Evolutionary conservation across 805 yeast genomes (phyloP).

Genomic region (Lachancea thermotolerans): DNA sequence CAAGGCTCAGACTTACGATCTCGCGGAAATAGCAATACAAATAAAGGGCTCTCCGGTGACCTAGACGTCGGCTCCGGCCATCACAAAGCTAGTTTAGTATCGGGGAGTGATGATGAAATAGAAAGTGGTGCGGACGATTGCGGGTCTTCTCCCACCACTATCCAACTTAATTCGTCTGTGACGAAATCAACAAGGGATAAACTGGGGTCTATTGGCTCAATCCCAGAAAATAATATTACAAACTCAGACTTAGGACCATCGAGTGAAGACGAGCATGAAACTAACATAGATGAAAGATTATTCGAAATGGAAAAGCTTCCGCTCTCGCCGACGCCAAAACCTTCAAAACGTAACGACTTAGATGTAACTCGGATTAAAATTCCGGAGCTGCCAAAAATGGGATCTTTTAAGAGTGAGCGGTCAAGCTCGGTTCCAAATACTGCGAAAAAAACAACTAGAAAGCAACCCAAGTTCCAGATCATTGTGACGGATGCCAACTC

Average conservation of each 20-base stretch:
- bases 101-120: constrained; percentile 12
- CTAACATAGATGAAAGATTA: constrained; percentile 19
- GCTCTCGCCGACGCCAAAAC: constrained; percentile 31
- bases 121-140: constrained; percentile 15
- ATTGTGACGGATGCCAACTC: constrained; percentile 31
- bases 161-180: constrained; percentile 30
- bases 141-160: constrained; percentile 33
- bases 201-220: constrained; percentile 3
- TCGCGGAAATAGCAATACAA: not conserved
- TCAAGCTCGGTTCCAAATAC: constrained; percentile 8
- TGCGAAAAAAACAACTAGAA: constrained; percentile 17
- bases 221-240: not conserved
- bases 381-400: constrained; percentile 33
- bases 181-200: constrained; percentile 23
- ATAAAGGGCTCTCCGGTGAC: not conserved
- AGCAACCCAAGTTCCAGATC: constrained; percentile 31
- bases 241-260: not conserved
- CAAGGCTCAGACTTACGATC: not conserved
- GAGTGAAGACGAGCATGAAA: constrained; percentile 4
- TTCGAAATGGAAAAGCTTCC: constrained; percentile 19
- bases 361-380: constrained; percentile 15
- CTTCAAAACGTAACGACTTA: constrained; percentile 2
- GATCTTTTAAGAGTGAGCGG: constrained; percentile 28
- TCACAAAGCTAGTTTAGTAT: not conserved
- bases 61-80: not conserved